A percentile compares a stretch with the other conserved stretches of the same genome.
These are phyloP conservation scores for Salix viminalis DNA, from an alignment of 345 rosid genomes.

Conservation along the genomic window DNA sequence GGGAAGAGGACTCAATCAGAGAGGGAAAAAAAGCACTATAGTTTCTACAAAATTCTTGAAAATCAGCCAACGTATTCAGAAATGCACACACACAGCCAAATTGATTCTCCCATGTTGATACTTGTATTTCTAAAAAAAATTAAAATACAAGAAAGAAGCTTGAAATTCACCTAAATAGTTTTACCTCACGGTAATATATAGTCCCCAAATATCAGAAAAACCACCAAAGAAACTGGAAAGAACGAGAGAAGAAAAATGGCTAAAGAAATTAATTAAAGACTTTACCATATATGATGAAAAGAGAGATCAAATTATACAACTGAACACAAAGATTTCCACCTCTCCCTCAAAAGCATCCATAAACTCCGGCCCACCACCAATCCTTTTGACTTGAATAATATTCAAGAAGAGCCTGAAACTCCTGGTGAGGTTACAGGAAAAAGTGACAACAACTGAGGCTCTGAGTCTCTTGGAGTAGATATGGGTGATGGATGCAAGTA, in stretches of 20 bases:
- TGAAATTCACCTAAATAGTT: not conserved
- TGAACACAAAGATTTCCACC: slow-evolving; percentile 28
- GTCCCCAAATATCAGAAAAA: not conserved
- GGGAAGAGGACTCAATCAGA: not conserved
- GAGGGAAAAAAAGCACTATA: too few species aligned
- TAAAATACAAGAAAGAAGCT: not conserved
- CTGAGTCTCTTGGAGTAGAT: slow-evolving; percentile 28
- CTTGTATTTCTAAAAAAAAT: not conserved
- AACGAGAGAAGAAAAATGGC: not conserved
- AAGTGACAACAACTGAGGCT: slow-evolving; percentile 35
- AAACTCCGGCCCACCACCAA: not conserved
- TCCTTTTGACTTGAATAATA: not conserved
- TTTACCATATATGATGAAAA: slow-evolving; percentile 29
- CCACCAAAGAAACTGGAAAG: not conserved
- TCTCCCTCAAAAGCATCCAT: slow-evolving; percentile 20
- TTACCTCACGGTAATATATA: not conserved
- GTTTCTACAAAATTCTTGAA: not conserved
- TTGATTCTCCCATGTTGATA: not conserved
- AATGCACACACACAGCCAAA: not conserved
- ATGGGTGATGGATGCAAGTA: slow-evolving; percentile 42
- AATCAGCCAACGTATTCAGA: not conserved
- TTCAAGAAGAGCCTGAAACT: slow-evolving; percentile 19
- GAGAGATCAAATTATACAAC: slow-evolving; percentile 47
- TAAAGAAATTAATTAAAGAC: slow-evolving; percentile 12
- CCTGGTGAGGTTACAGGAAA: slow-evolving; percentile 39